These are phyloP conservation scores for Strigomonas galati DNA, from an alignment of 208 protist genomes.

Conservation along the genomic window DNA sequence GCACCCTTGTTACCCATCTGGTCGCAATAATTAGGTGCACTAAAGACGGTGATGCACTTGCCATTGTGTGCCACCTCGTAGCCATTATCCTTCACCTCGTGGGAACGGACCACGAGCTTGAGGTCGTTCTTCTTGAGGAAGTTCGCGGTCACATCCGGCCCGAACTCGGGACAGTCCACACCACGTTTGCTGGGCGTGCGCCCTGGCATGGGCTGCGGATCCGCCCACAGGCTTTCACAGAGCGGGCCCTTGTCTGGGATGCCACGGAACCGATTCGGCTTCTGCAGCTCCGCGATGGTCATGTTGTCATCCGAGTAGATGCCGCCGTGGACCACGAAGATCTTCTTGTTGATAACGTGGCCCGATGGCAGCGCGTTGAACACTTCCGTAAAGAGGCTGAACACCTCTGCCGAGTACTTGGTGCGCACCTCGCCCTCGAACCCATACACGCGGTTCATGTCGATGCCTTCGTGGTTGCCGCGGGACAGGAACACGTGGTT, in stretches of 20 bases:
- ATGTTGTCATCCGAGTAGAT: conserved; percentile 95
- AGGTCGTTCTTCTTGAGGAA: conserved; percentile 96
- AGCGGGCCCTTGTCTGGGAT: conserved; percentile 95
- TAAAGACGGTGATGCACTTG: conserved; percentile 95
- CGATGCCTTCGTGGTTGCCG: conserved; percentile 96
- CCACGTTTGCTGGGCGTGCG: conserved; percentile 94
- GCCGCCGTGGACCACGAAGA: conserved; percentile 97
- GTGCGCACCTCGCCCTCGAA: conserved; percentile 97
- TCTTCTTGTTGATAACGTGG: conserved; percentile 90
- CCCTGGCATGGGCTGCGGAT: conserved; percentile 93
- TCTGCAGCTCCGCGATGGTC: conserved; percentile 95
- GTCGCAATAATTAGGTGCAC: conserved; percentile 99
- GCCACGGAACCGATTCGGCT: conserved; percentile 92
- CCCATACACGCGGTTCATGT: conserved; percentile 98
- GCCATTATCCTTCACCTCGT: conserved; percentile 97
- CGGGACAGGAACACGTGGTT: conserved; percentile 94
- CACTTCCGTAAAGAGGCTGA: conserved; percentile 94
- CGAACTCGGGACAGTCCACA: conserved; percentile 94
- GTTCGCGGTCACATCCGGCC: conserved; percentile 95
- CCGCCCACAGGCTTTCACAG: conserved; percentile 97
- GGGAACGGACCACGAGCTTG: conserved; percentile 94
- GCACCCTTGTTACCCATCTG: conserved; percentile 93
- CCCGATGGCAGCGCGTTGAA: conserved; percentile 95
- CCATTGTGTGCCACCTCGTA: conserved; percentile 94
- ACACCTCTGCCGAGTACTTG: conserved; percentile 93